A percentile compares a stretch with the other conserved stretches of the same genome.
Conservation (phyloP, 352 stramenopile genomes). For the Phytophthora multivora region DNA sequence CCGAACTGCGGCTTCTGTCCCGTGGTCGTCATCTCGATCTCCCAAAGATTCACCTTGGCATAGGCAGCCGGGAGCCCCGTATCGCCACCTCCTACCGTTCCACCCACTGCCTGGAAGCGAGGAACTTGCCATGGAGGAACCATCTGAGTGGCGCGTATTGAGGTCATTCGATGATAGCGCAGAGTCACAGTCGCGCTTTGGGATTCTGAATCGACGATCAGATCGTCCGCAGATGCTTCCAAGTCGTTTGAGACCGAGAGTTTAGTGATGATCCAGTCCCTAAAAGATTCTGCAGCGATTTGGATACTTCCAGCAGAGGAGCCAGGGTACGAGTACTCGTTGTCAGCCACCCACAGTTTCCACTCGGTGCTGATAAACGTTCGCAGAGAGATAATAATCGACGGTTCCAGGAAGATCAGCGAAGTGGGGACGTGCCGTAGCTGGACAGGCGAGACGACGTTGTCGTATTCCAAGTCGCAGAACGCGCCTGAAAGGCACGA, state of each 20-base stretch:
- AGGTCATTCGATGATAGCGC: background rate
- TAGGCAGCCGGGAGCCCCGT: conserved; percentile 2
- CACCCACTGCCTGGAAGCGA: conserved; percentile 1
- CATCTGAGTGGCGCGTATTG: background rate
- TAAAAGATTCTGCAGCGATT: background rate
- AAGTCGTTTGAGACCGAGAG: background rate
- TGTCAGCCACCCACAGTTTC: background rate
- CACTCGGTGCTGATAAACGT: background rate
- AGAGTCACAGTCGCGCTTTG: background rate
- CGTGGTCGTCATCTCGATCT: conserved; percentile 1
- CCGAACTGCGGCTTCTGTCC: conserved; percentile 12
- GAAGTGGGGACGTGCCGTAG: background rate
- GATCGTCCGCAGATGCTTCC: background rate
- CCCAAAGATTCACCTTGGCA: conserved; percentile 7
- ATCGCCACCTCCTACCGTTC: background rate
- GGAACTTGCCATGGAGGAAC: conserved; percentile 9
- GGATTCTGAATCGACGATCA: background rate
- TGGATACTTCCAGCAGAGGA: background rate
- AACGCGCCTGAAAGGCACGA: background rate
- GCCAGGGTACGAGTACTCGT: background rate
- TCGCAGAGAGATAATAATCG: background rate
- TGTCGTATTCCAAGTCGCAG: conserved; percentile 16
- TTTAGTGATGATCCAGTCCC: background rate
- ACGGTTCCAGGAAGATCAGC: background rate
- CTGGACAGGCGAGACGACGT: conserved; percentile 1